Evolutionary conservation across 495 filamentous ascomycete species (phyloP).

Genomic region (Penicillium coprophilum): DNA sequence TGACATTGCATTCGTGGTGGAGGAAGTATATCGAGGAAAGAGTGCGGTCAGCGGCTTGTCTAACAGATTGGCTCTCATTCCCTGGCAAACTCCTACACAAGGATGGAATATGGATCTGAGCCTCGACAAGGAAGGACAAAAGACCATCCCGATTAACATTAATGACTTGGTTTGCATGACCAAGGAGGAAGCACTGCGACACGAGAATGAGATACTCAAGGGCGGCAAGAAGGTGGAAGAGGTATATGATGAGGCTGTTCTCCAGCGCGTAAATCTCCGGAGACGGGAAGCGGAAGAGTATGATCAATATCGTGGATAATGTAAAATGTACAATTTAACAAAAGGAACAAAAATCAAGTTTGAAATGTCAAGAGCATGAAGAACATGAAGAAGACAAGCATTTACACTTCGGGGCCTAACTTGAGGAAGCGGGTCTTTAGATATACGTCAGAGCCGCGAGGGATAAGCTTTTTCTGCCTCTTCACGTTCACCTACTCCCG

Average conservation of each 20-base stretch:
- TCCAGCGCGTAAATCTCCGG: constrained; percentile 62
- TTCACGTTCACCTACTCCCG: background rate
- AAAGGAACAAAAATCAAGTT: background rate
- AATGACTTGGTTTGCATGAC: constrained; percentile 91
- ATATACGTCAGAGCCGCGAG: constrained; percentile 5
- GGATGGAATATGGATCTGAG: constrained; percentile 45
- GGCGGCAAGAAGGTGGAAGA: constrained; percentile 66
- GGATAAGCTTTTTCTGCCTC: constrained; percentile 2
- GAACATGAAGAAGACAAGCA: background rate
- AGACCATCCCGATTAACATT: constrained; percentile 59
- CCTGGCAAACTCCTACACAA: constrained; percentile 67
- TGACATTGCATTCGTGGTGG: constrained; percentile 82
- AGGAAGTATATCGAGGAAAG: constrained; percentile 83
- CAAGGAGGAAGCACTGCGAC: constrained; percentile 82
- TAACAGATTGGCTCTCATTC: constrained; percentile 70
- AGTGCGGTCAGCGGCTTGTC: constrained; percentile 79
- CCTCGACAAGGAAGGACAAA: constrained; percentile 63
- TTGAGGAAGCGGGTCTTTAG: constrained; percentile 5
- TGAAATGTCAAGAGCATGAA: too few relatives aligned
- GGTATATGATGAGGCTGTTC: constrained; percentile 63
- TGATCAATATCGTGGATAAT: constrained; percentile 47
- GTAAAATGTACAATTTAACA: background rate
- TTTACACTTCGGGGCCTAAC: background rate
- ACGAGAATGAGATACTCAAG: constrained; percentile 78
- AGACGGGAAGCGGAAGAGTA: constrained; percentile 61